These are phyloP conservation scores for Camellia oleifera DNA, from an alignment of 179 eudicot species.

Conservation along the genomic window DNA sequence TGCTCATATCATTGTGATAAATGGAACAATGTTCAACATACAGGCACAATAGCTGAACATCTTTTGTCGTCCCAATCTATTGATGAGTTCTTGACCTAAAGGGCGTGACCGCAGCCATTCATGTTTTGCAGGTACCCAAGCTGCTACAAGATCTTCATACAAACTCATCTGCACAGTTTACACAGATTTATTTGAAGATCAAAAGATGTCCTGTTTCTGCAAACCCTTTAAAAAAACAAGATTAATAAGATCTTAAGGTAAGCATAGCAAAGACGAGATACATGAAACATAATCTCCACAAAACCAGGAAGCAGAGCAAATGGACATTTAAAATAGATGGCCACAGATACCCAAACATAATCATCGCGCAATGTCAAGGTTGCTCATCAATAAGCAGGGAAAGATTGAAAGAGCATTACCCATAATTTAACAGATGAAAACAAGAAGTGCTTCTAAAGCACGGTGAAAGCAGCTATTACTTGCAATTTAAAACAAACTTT, in stretches of 20 bases:
- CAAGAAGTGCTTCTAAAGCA: background rate
- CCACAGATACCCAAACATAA: background rate
- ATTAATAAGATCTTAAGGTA: background rate
- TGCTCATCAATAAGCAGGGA: slow-evolving; percentile 2
- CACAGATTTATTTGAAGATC: slow-evolving; percentile 3
- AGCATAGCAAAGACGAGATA: background rate
- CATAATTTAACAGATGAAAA: background rate
- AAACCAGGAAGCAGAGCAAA: background rate
- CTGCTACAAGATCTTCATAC: slow-evolving; percentile 98
- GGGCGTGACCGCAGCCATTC: slow-evolving; percentile 85
- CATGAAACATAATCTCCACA: background rate
- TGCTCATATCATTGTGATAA: slow-evolving; percentile 16
- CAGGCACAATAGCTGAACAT: slow-evolving; percentile 98
- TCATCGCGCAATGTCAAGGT: slow-evolving; percentile 11
- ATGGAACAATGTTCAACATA: slow-evolving; percentile 41
- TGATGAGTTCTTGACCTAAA: slow-evolving; percentile 75
- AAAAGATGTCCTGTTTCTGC: background rate
- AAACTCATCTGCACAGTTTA: slow-evolving; percentile 79
- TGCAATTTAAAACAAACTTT: background rate
- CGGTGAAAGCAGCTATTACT: no score
- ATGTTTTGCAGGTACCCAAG: slow-evolving; percentile 97
- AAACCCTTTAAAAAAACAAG: background rate
- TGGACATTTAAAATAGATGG: background rate
- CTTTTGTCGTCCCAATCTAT: slow-evolving; percentile 64
- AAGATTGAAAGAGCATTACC: background rate